Percentiles rank a stretch among this genome's conserved stretches.
These are phyloP conservation scores for Claviceps cyperi DNA, from an alignment of 2,329 filamentous ascomycete genomes.

Conservation along the genomic window DNA sequence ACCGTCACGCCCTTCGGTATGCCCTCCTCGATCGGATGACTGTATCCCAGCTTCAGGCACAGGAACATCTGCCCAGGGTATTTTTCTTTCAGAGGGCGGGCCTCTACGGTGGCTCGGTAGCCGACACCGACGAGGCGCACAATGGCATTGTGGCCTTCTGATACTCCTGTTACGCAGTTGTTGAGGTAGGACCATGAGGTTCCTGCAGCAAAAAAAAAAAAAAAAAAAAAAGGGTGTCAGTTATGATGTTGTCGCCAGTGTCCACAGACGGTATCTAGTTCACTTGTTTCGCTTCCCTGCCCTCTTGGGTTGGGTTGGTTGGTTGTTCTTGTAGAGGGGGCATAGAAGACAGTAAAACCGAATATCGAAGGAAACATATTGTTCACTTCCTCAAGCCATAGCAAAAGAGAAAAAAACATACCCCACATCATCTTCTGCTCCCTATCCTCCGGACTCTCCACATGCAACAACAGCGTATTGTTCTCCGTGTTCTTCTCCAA, in stretches of 20 bases:
- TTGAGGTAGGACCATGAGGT: constrained; percentile 81
- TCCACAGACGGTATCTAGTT: too few species aligned
- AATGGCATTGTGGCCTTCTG: constrained; percentile 89
- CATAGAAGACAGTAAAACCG: too few species aligned
- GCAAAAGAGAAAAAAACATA: constrained; percentile 22
- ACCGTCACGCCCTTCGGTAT: constrained; percentile 74
- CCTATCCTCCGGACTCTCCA: constrained; percentile 53
- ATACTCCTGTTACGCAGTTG: constrained; percentile 85
- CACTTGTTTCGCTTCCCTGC: neutral
- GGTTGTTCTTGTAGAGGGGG: too few species aligned
- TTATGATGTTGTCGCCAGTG: too few species aligned
- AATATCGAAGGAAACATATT: too few species aligned
- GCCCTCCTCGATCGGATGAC: constrained; percentile 82
- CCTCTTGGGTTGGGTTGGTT: too few species aligned
- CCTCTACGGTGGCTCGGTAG: constrained; percentile 79
- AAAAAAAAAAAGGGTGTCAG: neutral
- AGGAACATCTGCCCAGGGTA: constrained; percentile 81
- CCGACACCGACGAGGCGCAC: constrained; percentile 88
- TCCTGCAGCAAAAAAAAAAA: constrained; percentile 33
- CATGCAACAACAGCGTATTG: constrained; percentile 50
- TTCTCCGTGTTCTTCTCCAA: constrained; percentile 52
- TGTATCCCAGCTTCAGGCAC: constrained; percentile 88
- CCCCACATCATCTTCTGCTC: constrained; percentile 95
- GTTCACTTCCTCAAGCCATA: too few species aligned
- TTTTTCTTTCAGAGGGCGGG: constrained; percentile 55